Evolutionary conservation across 1,284 basidiomycete genomes (phyloP), one percentile per base, ranked within the genome.

Genomic region (Ustilago sp.): DNA sequence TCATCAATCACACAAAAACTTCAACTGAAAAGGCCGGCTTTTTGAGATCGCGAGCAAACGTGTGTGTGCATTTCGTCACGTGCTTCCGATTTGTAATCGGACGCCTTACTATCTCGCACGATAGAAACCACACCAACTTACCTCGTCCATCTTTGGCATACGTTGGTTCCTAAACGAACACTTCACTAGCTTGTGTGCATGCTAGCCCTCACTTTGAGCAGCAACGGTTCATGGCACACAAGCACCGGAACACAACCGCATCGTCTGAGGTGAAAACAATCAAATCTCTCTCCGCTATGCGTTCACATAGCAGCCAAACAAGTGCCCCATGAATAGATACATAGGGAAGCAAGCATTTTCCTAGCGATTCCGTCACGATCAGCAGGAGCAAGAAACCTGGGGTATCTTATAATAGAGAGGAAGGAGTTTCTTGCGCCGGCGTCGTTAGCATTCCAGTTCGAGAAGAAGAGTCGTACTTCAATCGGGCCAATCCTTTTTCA

Each of bases 21-120:
- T n/a, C n/a, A n/a, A n/a, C n/a, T n/a, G 69, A 64, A 63, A 63
- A 71, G 69, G 63, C 66, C 69, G 69, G 69, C 69, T 59, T 43
- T 59, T 47, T 19, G 4, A 32, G 48, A 50, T 45, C 28, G 15
- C 34, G 17, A n/a, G 35, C 39, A 11, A 17, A 48, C n/a, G 45
- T 19, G 45, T 13, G n/a, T 28, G 17, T 17, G 4, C 43, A 23
- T 50, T 59, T 53, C 32, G 32, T 47, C 63, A 64, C 51, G 43
- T 36, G 64, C 64, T 51, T 59, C 61, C 64, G 64, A 67, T 73
- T 73, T 63, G 64, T 67, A 63, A 73, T 73, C 70, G 32, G 8
- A 2, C 13, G 8, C 45, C 45, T 38, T n/a, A 43, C 50, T 50
- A 31, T 59, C 55, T 66, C 69, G 69, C 59, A 71, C 69, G 69